Percentiles rank a stretch among this genome's conserved stretches.
phyloP scores from a whole-genome alignment of 202 grass and related monocot species.

The Schoenoplectus tabernaemontani region DNA sequence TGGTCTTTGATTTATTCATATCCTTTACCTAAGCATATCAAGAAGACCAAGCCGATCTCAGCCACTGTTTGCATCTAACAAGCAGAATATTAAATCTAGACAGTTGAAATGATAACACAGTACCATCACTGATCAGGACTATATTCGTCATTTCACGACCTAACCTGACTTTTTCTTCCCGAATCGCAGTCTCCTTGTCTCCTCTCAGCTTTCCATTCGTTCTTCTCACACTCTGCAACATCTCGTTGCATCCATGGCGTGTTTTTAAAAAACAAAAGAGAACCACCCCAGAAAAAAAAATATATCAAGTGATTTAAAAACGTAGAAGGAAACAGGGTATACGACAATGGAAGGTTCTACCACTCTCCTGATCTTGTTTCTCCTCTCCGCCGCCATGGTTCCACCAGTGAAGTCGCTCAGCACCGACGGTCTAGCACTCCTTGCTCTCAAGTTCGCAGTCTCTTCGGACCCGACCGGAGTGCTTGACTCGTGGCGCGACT shows the following conservation, averaged over 20 bases:
- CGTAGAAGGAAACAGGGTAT: neutral
- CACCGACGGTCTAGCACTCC: slow-evolving; percentile 82
- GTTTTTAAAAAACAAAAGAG: neutral
- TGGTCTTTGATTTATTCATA: neutral
- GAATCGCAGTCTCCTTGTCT: slow-evolving; percentile 39
- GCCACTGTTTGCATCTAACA: neutral
- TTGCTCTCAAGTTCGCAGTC: slow-evolving; percentile 85
- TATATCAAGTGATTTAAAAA: neutral
- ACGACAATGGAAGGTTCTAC: slow-evolving; percentile 22
- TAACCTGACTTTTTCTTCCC: neutral
- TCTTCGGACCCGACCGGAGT: slow-evolving; percentile 44
- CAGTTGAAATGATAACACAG: neutral
- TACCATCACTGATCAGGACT: neutral
- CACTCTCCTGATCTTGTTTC: slow-evolving; percentile 10
- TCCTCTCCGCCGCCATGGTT: neutral
- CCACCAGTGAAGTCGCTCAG: slow-evolving; percentile 31
- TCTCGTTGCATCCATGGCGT: slow-evolving; percentile 22
- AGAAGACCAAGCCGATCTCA: neutral
- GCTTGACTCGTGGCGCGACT: slow-evolving; percentile 58
- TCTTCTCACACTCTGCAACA: slow-evolving; percentile 20
- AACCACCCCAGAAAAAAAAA: neutral
- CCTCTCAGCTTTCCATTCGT: slow-evolving; percentile 15
- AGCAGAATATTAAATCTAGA: neutral
- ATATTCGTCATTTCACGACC: slow-evolving; percentile 38
- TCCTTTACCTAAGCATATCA: neutral